Percentiles rank a stretch among this genome's conserved stretches.
Evolutionary conservation across 176 grass and related monocot species (phyloP).

Genomic region (Ampelocalamus luodianensis): DNA sequence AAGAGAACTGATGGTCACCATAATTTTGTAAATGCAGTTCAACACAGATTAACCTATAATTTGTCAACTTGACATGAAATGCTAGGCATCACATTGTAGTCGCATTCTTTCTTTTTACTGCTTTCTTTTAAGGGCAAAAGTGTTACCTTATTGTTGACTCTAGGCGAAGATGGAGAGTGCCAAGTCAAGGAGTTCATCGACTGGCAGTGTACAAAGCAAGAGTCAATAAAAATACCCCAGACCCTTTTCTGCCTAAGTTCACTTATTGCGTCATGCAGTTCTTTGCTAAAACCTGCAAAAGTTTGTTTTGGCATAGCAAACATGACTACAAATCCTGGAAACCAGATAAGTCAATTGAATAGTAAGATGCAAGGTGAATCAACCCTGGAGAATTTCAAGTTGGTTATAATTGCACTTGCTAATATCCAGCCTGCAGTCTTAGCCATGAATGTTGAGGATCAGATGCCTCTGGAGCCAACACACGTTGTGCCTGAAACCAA

Average conservation of each 20-base stretch:
- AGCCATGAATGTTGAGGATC: no score
- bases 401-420: no score
- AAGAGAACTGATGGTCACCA: neutral
- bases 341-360: no score
- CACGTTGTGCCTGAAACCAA: no score
- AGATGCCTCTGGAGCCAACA: no score
- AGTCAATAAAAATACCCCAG: constrained; percentile 78
- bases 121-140: neutral
- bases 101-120: neutral
- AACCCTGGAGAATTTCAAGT: no score
- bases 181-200: constrained; percentile 59
- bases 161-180: constrained; percentile 65
- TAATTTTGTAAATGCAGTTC: neutral
- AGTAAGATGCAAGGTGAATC: no score
- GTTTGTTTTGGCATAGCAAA: neutral
- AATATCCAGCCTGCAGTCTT: no score
- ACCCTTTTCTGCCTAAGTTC: constrained; percentile 56
- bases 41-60: neutral
- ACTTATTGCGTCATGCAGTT: constrained; percentile 45
- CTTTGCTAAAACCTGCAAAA: constrained; percentile 65
- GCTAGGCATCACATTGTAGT: no score
- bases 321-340: no score
- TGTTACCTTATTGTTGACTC: constrained; percentile 70
- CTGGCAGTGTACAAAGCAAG: constrained; percentile 82
- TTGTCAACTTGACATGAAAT: neutral